phyloP scores from a whole-genome alignment of 176 grass and related monocot genomes.

The Coix lacrymajobi region DNA sequence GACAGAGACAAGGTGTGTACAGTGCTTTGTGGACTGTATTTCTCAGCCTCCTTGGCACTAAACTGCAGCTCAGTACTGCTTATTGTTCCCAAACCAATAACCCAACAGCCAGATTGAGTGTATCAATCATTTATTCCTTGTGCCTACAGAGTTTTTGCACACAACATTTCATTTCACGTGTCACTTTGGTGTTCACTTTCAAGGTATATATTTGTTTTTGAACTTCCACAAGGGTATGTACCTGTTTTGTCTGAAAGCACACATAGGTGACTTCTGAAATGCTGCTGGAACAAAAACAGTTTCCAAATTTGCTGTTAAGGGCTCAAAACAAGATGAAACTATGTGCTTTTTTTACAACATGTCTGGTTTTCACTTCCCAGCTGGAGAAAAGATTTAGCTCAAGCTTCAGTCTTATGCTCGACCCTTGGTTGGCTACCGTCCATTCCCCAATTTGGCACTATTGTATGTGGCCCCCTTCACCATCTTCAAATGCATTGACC shows the following conservation, averaged over 20 bases:
- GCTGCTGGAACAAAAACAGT: not conserved
- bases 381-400: not conserved
- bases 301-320: not conserved
- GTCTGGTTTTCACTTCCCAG: not conserved
- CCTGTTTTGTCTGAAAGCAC: not conserved
- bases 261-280: not conserved
- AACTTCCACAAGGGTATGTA: not conserved
- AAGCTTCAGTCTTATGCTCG: not conserved
- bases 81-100: not conserved
- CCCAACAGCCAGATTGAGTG: not conserved
- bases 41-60: not conserved
- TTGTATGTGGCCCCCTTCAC: not conserved
- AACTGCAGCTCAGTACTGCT: not conserved
- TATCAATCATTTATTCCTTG: not conserved
- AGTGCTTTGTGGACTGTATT: not conserved
- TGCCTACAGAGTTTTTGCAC: not conserved
- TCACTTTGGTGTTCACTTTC: not conserved
- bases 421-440: not conserved
- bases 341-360: not conserved
- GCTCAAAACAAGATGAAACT: not conserved
- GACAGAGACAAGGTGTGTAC: not conserved
- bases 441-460: not conserved
- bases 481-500: not conserved
- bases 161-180: not conserved
- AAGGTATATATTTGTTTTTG: not conserved